Evolutionary conservation across 1,139 yeast genomes (phyloP).

Genomic region (Debaryomycetaceae sp.): DNA sequence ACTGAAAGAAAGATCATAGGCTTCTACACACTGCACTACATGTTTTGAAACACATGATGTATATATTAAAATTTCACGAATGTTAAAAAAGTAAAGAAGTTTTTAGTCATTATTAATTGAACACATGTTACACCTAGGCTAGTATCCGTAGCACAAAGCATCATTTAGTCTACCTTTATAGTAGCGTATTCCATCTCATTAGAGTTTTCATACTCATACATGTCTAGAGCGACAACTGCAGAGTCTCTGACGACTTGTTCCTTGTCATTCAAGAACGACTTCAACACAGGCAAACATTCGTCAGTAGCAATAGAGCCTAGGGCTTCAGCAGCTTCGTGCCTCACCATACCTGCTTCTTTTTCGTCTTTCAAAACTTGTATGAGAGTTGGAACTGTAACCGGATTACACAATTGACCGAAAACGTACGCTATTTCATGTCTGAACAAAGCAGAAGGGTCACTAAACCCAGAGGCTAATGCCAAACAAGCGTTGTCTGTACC

Average conservation of each 20-base stretch:
- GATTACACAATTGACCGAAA: constrained; percentile 94
- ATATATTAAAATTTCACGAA: not conserved
- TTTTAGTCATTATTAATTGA: not conserved
- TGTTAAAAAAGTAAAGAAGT: not conserved
- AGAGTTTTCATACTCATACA: constrained; percentile 94
- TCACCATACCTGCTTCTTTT: constrained; percentile 93
- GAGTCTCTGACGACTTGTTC: constrained; percentile 93
- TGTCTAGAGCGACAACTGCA: constrained; percentile 94
- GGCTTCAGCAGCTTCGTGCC: constrained; percentile 99
- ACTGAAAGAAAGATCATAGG: constrained; percentile 28
- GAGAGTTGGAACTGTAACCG: constrained; percentile 86
- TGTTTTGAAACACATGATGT: not conserved
- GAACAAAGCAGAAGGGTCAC: constrained; percentile 88
- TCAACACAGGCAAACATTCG: constrained; percentile 85
- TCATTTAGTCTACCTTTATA: constrained; percentile 14
- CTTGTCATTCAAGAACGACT: constrained; percentile 72
- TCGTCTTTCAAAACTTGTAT: constrained; percentile 75
- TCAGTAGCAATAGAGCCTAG: constrained; percentile 97
- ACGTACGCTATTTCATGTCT: constrained; percentile 98
- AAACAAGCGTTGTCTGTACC: constrained; percentile 90
- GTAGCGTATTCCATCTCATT: constrained; percentile 78
- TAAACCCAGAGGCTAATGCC: constrained; percentile 88
- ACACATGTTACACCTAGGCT: not conserved
- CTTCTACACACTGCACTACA: not conserved
- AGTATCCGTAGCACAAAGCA: not conserved